These are phyloP conservation scores for Linanthus parryae DNA, from an alignment of 148 eudicot species.

Conservation along the genomic window DNA sequence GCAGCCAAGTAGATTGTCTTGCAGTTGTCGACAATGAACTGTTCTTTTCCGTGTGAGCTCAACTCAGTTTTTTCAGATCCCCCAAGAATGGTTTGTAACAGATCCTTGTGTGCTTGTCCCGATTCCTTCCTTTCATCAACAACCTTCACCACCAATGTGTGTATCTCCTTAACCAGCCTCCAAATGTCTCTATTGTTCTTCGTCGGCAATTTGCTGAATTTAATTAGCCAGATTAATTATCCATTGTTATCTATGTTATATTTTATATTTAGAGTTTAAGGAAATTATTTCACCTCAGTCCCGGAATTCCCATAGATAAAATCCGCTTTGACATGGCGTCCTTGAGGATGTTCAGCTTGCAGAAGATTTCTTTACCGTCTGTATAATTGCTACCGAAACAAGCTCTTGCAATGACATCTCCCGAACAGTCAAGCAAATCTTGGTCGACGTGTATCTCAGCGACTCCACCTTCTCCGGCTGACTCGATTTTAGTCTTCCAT, in stretches of 20 bases:
- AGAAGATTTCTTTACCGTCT: slow-evolving; percentile 6
- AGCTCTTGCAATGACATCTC: slow-evolving; percentile 9
- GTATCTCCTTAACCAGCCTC: slow-evolving; percentile 9
- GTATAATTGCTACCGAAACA: slow-evolving; percentile 13
- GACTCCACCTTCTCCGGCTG: neutral
- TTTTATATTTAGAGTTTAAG: no score
- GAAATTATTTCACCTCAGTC: slow-evolving; percentile 9
- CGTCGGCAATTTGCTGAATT: slow-evolving; percentile 9
- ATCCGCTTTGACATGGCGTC: slow-evolving; percentile 4
- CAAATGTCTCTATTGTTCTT: slow-evolving; percentile 6
- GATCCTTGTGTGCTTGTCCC: neutral
- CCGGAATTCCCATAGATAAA: slow-evolving; percentile 7
- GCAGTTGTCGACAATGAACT: slow-evolving; percentile 40
- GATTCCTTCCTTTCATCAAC: slow-evolving; percentile 12
- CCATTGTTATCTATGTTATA: no score
- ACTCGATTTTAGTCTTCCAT: slow-evolving; percentile 5
- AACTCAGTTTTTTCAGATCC: slow-evolving; percentile 1
- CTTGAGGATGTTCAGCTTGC: slow-evolving; percentile 5
- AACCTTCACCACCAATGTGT: slow-evolving; percentile 2
- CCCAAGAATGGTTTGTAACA: slow-evolving; percentile 4
- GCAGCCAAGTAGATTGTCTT: slow-evolving; percentile 64
- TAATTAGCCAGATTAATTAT: no score
- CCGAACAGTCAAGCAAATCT: slow-evolving; percentile 4
- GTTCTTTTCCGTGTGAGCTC: neutral
- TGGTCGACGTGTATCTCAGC: neutral